Conservation (phyloP, 345 rosid genomes). For the Gossypium bickii region DNA sequence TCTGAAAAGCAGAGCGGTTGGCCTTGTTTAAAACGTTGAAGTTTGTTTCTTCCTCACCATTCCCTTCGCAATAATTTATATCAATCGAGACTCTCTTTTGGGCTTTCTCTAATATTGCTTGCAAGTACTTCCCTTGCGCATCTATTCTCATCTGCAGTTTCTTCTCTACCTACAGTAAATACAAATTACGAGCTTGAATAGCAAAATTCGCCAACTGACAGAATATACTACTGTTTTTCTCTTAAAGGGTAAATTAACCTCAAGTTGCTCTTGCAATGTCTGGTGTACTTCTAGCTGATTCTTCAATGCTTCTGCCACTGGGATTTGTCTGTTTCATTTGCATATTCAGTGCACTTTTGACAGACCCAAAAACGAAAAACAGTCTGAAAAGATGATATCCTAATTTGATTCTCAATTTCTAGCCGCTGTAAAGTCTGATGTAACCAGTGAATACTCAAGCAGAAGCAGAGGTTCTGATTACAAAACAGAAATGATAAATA, state of each 20-base stretch:
- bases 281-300: slow-evolving; percentile 2
- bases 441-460: not conserved
- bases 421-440: not conserved
- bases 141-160: slow-evolving; percentile 82
- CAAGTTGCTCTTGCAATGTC: slow-evolving; percentile 15
- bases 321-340: slow-evolving; percentile 13
- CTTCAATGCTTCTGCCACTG: slow-evolving; percentile 1
- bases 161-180: slow-evolving; percentile 49
- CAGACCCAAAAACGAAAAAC: not conserved
- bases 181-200: not conserved
- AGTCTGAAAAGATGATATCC: not conserved
- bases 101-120: slow-evolving; percentile 68
- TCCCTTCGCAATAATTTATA: slow-evolving; percentile 17
- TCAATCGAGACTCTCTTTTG: slow-evolving; percentile 45
- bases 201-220: not conserved
- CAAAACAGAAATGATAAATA: not conserved
- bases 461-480: not conserved
- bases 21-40: slow-evolving; percentile 28
- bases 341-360: not conserved
- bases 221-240: not conserved
- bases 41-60: slow-evolving; percentile 27
- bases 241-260: slow-evolving; percentile 1
- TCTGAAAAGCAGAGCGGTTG: slow-evolving; percentile 22
- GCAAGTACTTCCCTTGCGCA: slow-evolving; percentile 79
- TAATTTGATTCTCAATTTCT: not conserved